Conservation (phyloP, 257 asterid species). For the Scutellaria galericulata region DNA sequence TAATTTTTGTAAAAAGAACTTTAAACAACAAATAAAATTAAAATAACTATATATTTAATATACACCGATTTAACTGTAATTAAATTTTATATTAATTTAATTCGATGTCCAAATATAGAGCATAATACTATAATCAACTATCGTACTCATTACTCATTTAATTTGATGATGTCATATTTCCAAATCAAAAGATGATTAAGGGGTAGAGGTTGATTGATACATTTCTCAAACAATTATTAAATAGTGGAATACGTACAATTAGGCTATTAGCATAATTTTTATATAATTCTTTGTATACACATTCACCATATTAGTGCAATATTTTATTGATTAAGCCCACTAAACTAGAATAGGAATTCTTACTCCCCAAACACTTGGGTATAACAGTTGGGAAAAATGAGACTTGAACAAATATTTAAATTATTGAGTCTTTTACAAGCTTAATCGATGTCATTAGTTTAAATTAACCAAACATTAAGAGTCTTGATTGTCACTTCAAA, state of each 20-base stretch:
- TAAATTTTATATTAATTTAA: no score
- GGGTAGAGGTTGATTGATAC: constrained; percentile 39
- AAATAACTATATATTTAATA: no score
- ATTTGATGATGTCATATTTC: no score
- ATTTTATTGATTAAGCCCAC: not conserved
- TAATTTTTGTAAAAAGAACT: no score
- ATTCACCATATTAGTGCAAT: not conserved
- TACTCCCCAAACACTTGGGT: constrained; percentile 43
- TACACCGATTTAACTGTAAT: no score
- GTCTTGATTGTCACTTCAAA: constrained; percentile 37
- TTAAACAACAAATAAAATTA: no score
- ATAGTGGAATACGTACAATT: constrained; percentile 23
- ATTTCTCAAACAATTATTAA: not conserved
- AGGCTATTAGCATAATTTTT: not conserved
- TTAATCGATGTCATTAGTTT: constrained; percentile 33
- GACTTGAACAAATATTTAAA: constrained; percentile 17
- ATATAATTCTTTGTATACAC: no score
- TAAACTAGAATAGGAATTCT: constrained; percentile 25
- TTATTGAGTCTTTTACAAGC: constrained; percentile 39
- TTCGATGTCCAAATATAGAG: no score
- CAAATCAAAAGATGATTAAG: no score
- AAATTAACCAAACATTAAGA: constrained; percentile 14
- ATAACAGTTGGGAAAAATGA: constrained; percentile 66
- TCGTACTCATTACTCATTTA: no score
- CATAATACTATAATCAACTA: no score